phyloP scores from a whole-genome alignment of 73 alveolate genomes.

The Paramecium sonneborni region DNA sequence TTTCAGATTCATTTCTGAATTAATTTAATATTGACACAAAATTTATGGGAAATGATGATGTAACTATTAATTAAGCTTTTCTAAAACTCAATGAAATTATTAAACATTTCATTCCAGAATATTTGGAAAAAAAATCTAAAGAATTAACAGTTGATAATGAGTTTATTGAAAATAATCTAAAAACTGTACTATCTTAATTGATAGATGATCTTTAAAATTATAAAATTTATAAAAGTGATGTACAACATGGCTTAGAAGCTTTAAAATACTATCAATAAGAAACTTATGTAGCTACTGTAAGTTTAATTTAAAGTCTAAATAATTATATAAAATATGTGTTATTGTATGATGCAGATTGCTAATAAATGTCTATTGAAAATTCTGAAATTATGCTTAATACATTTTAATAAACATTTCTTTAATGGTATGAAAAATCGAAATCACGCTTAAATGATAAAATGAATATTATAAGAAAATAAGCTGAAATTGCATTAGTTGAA shows the following conservation, averaged over 20 bases:
- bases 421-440: constrained; percentile 33
- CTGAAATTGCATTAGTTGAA: background rate
- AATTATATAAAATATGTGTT: background rate
- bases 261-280: background rate
- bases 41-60: background rate
- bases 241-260: background rate
- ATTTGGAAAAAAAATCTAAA: background rate
- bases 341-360: background rate
- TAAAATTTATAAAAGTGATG: background rate
- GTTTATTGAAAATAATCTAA: background rate
- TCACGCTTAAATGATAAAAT: background rate
- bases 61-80: background rate
- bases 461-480: background rate
- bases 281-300: background rate
- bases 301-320: background rate
- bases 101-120: background rate
- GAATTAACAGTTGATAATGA: background rate
- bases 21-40: background rate
- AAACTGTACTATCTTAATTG: background rate
- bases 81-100: background rate
- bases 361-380: constrained; percentile 3
- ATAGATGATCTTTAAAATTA: background rate
- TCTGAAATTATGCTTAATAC: background rate
- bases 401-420: background rate
- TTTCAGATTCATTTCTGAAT: background rate